A percentile compares a stretch with the other conserved stretches of the same genome.
These are phyloP conservation scores for Cyamopsis tetragonoloba DNA, from an alignment of 306 rosid species.

Conservation along the genomic window DNA sequence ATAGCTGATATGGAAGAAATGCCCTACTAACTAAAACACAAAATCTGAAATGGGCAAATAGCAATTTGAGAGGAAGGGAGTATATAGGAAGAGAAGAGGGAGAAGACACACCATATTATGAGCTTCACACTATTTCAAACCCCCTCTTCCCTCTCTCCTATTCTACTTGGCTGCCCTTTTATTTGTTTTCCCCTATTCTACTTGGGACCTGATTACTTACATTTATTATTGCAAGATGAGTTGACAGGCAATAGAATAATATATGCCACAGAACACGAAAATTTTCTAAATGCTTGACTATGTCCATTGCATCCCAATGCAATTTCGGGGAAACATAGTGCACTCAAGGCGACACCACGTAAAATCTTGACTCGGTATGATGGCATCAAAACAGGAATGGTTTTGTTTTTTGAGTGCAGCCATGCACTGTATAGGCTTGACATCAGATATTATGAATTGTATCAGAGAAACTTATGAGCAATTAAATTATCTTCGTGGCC, in stretches of 20 bases:
- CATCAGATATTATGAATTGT: conserved; percentile 15
- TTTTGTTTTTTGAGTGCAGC: not conserved
- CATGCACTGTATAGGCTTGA: not conserved
- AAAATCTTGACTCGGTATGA: not conserved
- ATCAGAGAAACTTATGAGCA: not conserved
- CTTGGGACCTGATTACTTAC: not conserved
- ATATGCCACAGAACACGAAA: conserved; percentile 7
- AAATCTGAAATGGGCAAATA: not conserved
- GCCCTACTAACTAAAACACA: not conserved
- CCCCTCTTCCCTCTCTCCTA: not conserved
- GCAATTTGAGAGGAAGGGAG: not conserved
- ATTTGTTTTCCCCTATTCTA: not conserved
- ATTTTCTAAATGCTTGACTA: conserved; percentile 5
- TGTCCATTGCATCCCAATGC: not conserved
- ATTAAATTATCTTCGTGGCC: not conserved
- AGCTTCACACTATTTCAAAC: not conserved
- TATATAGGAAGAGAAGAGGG: not conserved
- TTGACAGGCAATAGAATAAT: not conserved
- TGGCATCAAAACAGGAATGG: not conserved
- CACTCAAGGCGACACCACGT: not conserved
- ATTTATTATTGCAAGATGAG: not conserved
- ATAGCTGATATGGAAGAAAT: not conserved
- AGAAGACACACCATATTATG: not conserved
- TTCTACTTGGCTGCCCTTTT: not conserved
- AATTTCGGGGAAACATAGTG: not conserved